phyloP scores from a whole-genome alignment of 192 early-diverging fungal genomes.

The Mortierella alpina region DNA sequence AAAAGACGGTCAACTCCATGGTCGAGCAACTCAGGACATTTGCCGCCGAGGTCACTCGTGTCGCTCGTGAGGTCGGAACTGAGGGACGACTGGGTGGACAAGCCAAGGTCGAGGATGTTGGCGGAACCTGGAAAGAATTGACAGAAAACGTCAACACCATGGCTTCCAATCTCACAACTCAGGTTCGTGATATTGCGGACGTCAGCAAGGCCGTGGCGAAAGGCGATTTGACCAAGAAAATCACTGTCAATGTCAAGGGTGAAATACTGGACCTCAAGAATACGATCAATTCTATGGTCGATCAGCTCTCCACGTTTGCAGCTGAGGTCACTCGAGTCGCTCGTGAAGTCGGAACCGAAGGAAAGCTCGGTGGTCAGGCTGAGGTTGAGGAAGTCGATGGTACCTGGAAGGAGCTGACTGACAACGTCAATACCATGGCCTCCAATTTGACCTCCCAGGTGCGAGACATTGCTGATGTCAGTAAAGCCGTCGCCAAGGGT shows the following conservation, averaged over 20 bases:
- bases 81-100: conserved; percentile 68
- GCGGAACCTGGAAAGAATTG: conserved; percentile 66
- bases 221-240: conserved; percentile 69
- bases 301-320: conserved; percentile 63
- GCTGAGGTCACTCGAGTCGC: conserved; percentile 81
- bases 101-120: conserved; percentile 65
- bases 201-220: conserved; percentile 68
- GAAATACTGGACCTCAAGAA: conserved; percentile 78
- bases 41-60: conserved; percentile 72
- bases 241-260: conserved; percentile 70
- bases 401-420: conserved; percentile 81
- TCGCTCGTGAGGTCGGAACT: conserved; percentile 74
- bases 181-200: conserved; percentile 72
- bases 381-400: conserved; percentile 80
- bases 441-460: conserved; percentile 81
- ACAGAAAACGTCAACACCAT: conserved; percentile 72
- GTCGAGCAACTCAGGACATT: conserved; percentile 68
- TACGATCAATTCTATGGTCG: conserved; percentile 82
- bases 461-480: conserved; percentile 79
- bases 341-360: conserved; percentile 80
- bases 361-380: conserved; percentile 82
- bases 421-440: conserved; percentile 82
- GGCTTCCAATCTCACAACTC: conserved; percentile 67
- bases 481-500: conserved; percentile 75
- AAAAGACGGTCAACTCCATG: conserved; percentile 65